phyloP scores from a whole-genome alignment of 495 filamentous ascomycete species.

The Annulohypoxylon moriforme region DNA sequence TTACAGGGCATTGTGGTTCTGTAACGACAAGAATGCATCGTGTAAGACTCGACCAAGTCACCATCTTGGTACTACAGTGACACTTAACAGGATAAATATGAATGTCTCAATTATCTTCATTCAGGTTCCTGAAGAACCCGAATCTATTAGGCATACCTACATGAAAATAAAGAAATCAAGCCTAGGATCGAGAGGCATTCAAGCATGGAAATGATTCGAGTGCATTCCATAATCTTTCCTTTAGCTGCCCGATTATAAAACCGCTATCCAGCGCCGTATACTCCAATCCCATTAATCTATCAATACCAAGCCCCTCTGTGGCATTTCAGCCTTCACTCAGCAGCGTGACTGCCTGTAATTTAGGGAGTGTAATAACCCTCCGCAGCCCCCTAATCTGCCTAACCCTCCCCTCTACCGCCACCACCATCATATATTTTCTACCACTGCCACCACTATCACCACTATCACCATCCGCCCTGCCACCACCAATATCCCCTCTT shows the following conservation, averaged over 20 bases:
- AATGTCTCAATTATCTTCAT: not conserved
- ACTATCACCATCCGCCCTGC: no score
- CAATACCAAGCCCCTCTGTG: not conserved
- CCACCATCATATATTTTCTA: not conserved
- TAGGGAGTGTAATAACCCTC: constrained; percentile 4
- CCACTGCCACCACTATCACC: not conserved
- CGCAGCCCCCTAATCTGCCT: not conserved
- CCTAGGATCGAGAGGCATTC: no score
- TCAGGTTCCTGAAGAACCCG: no score
- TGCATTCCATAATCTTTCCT: not conserved
- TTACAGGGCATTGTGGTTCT: not conserved
- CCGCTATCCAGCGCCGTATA: constrained; percentile 8
- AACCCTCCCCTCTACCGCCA: not conserved
- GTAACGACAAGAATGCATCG: no score
- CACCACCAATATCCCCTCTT: no score
- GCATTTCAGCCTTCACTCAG: not conserved
- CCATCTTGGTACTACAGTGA: no score
- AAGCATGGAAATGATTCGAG: not conserved
- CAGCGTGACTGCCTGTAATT: no score
- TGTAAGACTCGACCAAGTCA: not conserved
- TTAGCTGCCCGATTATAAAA: not conserved
- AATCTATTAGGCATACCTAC: no score
- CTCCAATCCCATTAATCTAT: not conserved
- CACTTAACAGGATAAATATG: no score
- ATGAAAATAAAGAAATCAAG: no score